phyloP scores from a whole-genome alignment of 176 grass and related monocot genomes.

The Hsuehochloa calcarea region DNA sequence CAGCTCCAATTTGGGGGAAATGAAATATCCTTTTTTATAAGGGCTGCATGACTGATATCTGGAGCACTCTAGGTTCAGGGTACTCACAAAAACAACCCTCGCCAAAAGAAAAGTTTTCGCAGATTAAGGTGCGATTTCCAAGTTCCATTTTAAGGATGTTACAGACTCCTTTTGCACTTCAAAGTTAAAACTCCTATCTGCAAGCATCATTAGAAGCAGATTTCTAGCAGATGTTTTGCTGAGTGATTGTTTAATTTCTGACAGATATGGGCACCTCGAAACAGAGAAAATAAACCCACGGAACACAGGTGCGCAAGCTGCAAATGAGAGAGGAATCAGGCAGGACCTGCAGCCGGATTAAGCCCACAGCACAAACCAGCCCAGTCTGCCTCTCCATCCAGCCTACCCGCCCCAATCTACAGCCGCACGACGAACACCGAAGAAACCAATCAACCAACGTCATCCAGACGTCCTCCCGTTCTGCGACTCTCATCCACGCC shows the following conservation, averaged over 20 bases:
- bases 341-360: neutral
- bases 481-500: constrained; percentile 10
- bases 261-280: neutral
- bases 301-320: neutral
- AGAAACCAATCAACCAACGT: neutral
- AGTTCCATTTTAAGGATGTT: neutral
- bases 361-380: neutral
- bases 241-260: neutral
- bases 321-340: neutral
- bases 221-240: neutral
- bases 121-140: neutral
- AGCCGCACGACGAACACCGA: neutral
- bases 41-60: too few species aligned
- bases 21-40: too few species aligned
- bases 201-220: neutral
- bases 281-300: neutral
- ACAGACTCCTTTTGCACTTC: neutral
- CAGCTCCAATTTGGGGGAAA: neutral
- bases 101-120: too few species aligned
- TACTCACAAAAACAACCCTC: too few species aligned
- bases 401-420: neutral
- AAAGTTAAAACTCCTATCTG: neutral
- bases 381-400: neutral
- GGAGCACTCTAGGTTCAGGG: too few species aligned
- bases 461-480: neutral